phyloP scores from a whole-genome alignment of 257 asterid species.

The Solanum stenotomum region DNA sequence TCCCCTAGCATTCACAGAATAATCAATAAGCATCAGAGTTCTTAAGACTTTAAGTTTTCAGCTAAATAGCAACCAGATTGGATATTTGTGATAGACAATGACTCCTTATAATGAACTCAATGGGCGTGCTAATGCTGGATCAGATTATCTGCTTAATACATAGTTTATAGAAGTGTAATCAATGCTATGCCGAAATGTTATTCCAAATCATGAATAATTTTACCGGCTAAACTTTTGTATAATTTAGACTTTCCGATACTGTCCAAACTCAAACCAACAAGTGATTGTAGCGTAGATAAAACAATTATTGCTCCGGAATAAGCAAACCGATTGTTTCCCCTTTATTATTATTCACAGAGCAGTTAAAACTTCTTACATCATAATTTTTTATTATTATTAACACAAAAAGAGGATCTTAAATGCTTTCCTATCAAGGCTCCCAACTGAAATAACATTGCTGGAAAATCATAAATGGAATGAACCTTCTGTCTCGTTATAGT shows the following conservation, averaged over 20 bases:
- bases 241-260: neutral
- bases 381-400: too few relatives aligned
- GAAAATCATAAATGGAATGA: neutral
- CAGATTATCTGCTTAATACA: neutral
- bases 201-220: neutral
- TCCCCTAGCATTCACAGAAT: conserved; percentile 41
- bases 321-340: neutral
- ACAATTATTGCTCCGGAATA: neutral
- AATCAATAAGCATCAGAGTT: neutral
- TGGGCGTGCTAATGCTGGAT: neutral
- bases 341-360: neutral
- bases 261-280: neutral
- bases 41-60: neutral
- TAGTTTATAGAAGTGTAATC: neutral
- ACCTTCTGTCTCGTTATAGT: neutral
- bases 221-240: neutral
- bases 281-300: neutral
- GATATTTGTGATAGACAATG: neutral
- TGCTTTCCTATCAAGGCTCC: neutral
- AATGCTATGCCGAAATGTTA: neutral
- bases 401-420: neutral
- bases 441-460: neutral
- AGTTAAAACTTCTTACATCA: neutral
- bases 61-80: neutral
- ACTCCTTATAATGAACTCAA: neutral